Evolutionary conservation across 2,329 filamentous ascomycete species (phyloP).

Genomic region (Trematosphaeria pertusa): DNA sequence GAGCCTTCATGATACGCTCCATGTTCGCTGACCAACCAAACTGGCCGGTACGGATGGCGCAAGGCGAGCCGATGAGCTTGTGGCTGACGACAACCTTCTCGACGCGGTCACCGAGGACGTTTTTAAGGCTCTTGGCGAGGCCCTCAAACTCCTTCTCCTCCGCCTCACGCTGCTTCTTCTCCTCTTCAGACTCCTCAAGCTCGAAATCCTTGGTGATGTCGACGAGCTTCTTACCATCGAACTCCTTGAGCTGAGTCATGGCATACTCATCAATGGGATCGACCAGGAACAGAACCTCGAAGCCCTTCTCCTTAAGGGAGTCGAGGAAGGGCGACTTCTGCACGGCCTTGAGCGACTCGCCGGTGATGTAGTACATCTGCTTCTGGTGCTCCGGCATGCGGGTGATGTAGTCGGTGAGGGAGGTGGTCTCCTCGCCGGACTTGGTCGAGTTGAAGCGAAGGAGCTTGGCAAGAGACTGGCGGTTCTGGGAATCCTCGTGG

Average conservation of each 20-base stretch:
- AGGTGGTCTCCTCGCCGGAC: slow-evolving; percentile 94
- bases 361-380: slow-evolving; percentile 99
- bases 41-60: slow-evolving; percentile 98
- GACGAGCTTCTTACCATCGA: slow-evolving; percentile 99
- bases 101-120: slow-evolving; percentile 98
- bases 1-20: slow-evolving; percentile 99
- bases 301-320: slow-evolving; percentile 97
- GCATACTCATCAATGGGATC: slow-evolving; percentile 99
- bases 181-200: slow-evolving; percentile 99
- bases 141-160: slow-evolving; percentile 99
- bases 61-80: slow-evolving; percentile 94
- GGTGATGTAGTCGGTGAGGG: slow-evolving; percentile 95
- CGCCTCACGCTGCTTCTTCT: slow-evolving; percentile 93
- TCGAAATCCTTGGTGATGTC: slow-evolving; percentile 99
- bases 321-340: slow-evolving; percentile 99
- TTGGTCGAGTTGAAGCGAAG: slow-evolving; percentile 99
- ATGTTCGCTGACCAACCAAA: slow-evolving; percentile 99
- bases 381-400: slow-evolving; percentile 99
- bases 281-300: slow-evolving; percentile 98
- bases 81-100: slow-evolving; percentile 99
- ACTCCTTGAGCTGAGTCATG: slow-evolving; percentile 99
- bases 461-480: slow-evolving; percentile 89
- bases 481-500: slow-evolving; percentile 99
- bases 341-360: slow-evolving; percentile 98
- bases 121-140: slow-evolving; percentile 97